phyloP scores from a whole-genome alignment of 306 rosid genomes.

The Astragalus glycyphyllos region DNA sequence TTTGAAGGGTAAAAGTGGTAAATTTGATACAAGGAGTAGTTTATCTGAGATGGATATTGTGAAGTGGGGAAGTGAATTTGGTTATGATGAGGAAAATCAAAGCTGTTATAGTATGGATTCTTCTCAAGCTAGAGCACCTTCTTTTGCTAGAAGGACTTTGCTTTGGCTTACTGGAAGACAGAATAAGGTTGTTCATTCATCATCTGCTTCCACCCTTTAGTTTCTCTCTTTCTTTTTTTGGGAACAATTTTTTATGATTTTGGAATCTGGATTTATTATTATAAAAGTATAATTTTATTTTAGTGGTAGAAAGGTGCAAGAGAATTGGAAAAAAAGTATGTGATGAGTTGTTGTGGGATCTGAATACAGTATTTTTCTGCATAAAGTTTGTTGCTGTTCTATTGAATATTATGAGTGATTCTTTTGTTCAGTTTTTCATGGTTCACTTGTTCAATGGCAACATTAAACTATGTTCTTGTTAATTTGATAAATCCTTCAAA shows the following conservation, averaged over 20 bases:
- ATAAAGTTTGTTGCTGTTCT: conserved; percentile 34
- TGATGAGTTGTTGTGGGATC: conserved; percentile 37
- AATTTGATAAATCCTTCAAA: background rate
- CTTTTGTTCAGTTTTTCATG: conserved; percentile 19
- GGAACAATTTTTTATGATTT: conserved; percentile 40
- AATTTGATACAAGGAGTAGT: conserved; percentile 55
- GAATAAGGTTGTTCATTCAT: conserved; percentile 87
- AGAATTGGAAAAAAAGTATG: conserved; percentile 17
- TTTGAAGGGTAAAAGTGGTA: conserved; percentile 52
- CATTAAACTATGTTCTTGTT: background rate
- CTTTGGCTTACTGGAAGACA: conserved; percentile 91
- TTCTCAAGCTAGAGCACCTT: conserved; percentile 71
- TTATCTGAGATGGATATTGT: conserved; percentile 60
- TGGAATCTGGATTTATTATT: conserved; percentile 39
- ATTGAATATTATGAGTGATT: conserved; percentile 32
- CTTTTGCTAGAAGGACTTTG: conserved; percentile 87
- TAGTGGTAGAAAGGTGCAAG: conserved; percentile 47
- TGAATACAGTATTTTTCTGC: conserved; percentile 43
- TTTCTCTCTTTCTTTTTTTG: background rate
- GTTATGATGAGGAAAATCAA: conserved; percentile 65
- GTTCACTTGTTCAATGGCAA: conserved; percentile 21
- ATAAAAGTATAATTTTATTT: conserved; percentile 35
- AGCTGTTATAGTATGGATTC: conserved; percentile 77
- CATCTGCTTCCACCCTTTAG: conserved; percentile 61
- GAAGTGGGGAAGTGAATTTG: conserved; percentile 73